Base-by-base conservation (phyloP, 495 filamentous ascomycete genomes). In the Neurospora sp. region DNA sequence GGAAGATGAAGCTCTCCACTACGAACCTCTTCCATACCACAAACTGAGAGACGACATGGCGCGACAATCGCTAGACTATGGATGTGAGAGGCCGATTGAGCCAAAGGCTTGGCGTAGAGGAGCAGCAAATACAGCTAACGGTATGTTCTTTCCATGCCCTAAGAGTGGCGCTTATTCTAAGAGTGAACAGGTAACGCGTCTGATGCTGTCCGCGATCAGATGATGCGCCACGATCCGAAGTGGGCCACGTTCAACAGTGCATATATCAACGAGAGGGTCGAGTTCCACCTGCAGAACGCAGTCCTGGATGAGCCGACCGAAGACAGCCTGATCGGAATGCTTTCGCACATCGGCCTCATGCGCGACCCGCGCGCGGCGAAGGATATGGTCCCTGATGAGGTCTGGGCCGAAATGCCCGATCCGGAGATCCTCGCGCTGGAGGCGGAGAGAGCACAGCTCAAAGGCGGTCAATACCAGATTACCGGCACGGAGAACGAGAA, bases 171-270 rank as follows among this genome's bases (percentile, higher is more conserved):
- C 39, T 71, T 45, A 28, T 74, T 74, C 39, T 74, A 74, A 74
- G 37, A 38, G 21, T 10, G 43, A 3, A 10, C 45, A 74, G 70
- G 70, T 34, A 71, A 71, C 19, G 72, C 42, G 34, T 34, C 72
- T 24, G 69, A 73, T 70, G 31, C 72, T 40, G 40, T 73, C 69
- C 40, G 40, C 40, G 42, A 73, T 70, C 69, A 78, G 71, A 74
- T 79, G 69, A 78, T 78, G 73, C 70, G 77, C 45, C 72, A 79
- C 59, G 72, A 79, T 31, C 73, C 73, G 36, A 72, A 78, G 69
- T 78, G 54, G 62, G 74, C 73, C 15, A 75, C 74, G 10, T 78
- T 76, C 54, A 75, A 77, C n/a, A 59, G 39, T 17, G 73, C 71
- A 28, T 79, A 78, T 39, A 75, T 75, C 40, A 79, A 78, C 71